Evolutionary conservation across 164 flowering plant genomes (phyloP), one percentile per base, ranked within the genome.

Genomic region (Tetracentron sinense): DNA sequence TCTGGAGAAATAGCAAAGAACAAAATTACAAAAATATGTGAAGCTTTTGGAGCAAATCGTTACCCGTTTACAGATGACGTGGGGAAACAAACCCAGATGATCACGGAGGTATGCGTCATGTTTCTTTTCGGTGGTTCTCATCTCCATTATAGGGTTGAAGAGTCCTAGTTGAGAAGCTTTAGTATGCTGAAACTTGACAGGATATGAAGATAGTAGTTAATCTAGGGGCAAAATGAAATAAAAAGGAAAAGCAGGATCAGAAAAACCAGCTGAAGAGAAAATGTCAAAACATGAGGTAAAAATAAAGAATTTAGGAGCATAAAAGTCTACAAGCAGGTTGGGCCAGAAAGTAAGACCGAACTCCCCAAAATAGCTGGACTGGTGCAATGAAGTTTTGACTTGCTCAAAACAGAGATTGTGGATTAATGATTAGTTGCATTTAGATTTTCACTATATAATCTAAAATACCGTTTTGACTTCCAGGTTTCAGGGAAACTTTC

Each of bases 31-130:
- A 92, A 92, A 78, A 92, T 92, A 56, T 90, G 98, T 69, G 98
- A 92, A 56, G 96, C 98, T 29, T 92, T 92, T 85, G 98, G 95
- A 28, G 98, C 98, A 64, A 92, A 92, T 61, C 91, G 93, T 15
- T 92, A 92, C 62, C 82, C 93, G 23, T 90, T 90, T 63, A 51
- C 80, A 22, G 98, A 92, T 52, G 98, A 92, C 57, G 28, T 82
- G 29, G 72, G 81, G 27, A 90, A 77, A 71, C 96, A 86, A 68
- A 69, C 61, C 49, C 86, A 85, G 64, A 79, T 77, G 84, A 79
- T 88, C 29, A 68, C 78, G n/a, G 89, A 92, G 88, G 98, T 92
- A 77, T 60, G 23, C 42, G 31, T 35, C 60, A 25, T 61, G 31
- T 48, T 58, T 61, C 62, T 42, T 15, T 61, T 55, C 19, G 22